Base-by-base conservation (phyloP, 2,329 filamentous ascomycete species). In the Trichoderma sp. region DNA sequence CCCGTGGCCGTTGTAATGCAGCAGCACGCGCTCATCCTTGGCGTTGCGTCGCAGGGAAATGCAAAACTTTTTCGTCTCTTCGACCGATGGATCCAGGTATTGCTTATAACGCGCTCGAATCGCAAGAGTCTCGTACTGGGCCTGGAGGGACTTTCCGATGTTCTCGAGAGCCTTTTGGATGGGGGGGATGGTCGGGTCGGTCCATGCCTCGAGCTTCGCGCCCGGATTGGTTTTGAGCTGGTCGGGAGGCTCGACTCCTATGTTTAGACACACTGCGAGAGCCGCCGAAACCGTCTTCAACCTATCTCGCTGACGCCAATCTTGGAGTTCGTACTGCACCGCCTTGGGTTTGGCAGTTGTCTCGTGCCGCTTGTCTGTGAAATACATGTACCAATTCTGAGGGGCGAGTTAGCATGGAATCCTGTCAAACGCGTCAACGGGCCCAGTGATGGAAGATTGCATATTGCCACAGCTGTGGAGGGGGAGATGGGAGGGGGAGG, bases 301-400 rank as follows among this genome's bases (percentile, higher is more conserved):
- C 15, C 95, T 87, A 76, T 99, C 95, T 71, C 93, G 89, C 91
- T 98, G 97, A 66, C 95, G 90, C 95, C 95, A 99, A 76, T 98
- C 95, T 74, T 96, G 91, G 6, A 96, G 80, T 68, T 87, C 82
- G 70, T 85, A 86, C 28, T 80, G 77, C 19, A 83, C 84, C 60
- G 87, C 84, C 74, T 93, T 92, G 17, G 93, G 92, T 70, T 93
- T 92, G 24, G 93, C 95, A 43, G 92, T 94, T 24, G 92, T 95
- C 76, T 98, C 95, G 78, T 99, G 95, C 61, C 94, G 90, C 78
- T 98, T 98, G 78, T 99, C 95, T 68, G 94, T 97, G 78, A 91
- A 99, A 79, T 99, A 99, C 94, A 98, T 98, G 81, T 97, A 98
- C 87, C 96, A 99, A 70, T 92, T 96, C 90, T 97, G 77, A 57